These are phyloP conservation scores for Fonsecaea pedrosoi DNA, from an alignment of 2,329 filamentous ascomycete genomes.

Conservation along the genomic window DNA sequence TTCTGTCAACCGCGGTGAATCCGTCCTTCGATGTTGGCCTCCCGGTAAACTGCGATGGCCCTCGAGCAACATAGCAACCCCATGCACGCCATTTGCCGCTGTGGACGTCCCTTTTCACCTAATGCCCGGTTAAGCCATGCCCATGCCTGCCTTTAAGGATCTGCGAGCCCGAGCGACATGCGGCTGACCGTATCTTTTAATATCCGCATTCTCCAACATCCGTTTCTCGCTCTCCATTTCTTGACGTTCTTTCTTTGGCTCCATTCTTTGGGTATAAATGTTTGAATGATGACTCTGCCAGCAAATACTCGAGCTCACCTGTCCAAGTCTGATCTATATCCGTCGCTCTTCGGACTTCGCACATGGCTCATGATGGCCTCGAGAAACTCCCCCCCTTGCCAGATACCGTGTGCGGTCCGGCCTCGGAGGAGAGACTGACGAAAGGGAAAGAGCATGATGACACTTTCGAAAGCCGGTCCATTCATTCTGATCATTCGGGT, in stretches of 20 bases:
- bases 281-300: conserved; percentile 28
- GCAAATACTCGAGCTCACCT: conserved; percentile 13
- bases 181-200: conserved; percentile 23
- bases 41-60: conserved; percentile 16
- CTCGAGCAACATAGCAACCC: not conserved
- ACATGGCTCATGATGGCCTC: conserved; percentile 22
- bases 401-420: conserved; percentile 15
- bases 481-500: conserved; percentile 21
- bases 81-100: conserved; percentile 3
- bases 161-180: conserved; percentile 4
- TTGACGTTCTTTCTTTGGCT: conserved; percentile 9
- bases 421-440: conserved; percentile 8
- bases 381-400: conserved; percentile 24
- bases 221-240: conserved; percentile 1
- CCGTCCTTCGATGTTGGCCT: conserved; percentile 5
- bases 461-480: conserved; percentile 20
- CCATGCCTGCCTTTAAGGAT: not conserved
- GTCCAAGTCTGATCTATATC: conserved; percentile 1
- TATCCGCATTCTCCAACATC: conserved; percentile 7
- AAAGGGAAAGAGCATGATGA: conserved; percentile 19
- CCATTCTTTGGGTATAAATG: conserved; percentile 1
- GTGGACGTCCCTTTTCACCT: not conserved
- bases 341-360: not conserved
- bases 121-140: conserved; percentile 12
- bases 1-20: conserved; percentile 10